Evolutionary conservation across 352 stramenopile genomes (phyloP).

Genomic region (Pythium phragmitis): DNA sequence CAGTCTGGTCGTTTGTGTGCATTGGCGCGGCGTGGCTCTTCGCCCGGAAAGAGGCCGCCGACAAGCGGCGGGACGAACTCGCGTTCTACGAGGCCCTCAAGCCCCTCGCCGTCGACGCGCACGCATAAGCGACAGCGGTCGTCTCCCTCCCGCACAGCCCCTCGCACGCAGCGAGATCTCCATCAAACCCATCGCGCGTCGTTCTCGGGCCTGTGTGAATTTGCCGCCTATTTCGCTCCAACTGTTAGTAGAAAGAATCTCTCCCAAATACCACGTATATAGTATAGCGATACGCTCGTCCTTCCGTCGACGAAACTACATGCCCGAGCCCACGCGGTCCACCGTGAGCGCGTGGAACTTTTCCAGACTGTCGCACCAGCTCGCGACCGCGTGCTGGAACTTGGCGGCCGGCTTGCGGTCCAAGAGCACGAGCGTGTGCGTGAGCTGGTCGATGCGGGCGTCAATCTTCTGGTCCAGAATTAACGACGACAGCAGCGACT

Average conservation of each 20-base stretch:
- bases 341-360: slow-evolving; percentile 70
- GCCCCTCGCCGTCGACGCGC: slow-evolving; percentile 1
- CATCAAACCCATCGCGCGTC: too few species aligned
- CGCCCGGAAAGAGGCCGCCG: slow-evolving; percentile 45
- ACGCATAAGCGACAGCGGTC: not conserved
- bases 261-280: not conserved
- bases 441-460: slow-evolving; percentile 91
- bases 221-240: too few species aligned
- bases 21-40: slow-evolving; percentile 58
- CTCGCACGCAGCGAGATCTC: too few species aligned
- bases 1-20: slow-evolving; percentile 76
- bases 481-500: slow-evolving; percentile 90
- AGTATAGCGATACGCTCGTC: not conserved
- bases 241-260: not conserved
- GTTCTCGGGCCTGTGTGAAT: too few species aligned
- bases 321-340: slow-evolving; percentile 46
- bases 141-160: not conserved
- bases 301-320: slow-evolving; percentile 23
- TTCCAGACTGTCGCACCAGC: slow-evolving; percentile 69
- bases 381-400: slow-evolving; percentile 62
- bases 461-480: slow-evolving; percentile 93
- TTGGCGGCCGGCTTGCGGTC: slow-evolving; percentile 67
- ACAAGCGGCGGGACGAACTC: slow-evolving; percentile 54
- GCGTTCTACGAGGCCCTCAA: slow-evolving; percentile 43
- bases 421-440: slow-evolving; percentile 72